Evolutionary conservation across 345 rosid genomes (phyloP).

Genomic region (Citrus medica): DNA sequence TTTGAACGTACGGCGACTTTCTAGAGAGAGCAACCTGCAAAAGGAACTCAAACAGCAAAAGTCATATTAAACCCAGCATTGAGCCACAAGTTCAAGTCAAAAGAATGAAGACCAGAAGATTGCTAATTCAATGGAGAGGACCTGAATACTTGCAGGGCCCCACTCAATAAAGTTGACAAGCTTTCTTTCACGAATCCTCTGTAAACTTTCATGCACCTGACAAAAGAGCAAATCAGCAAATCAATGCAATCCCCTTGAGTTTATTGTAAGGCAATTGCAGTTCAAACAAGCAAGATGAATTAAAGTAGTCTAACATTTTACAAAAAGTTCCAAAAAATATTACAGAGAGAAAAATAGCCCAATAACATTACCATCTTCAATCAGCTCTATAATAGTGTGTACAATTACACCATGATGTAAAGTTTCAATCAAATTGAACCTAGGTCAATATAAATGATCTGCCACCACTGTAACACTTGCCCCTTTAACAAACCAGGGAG

Average conservation of each 20-base stretch:
- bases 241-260: neutral
- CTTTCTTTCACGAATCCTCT: slow-evolving; percentile 96
- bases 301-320: neutral
- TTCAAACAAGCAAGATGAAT: neutral
- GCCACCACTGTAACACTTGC: neutral
- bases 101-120: slow-evolving; percentile 1
- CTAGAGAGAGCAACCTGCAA: slow-evolving; percentile 89
- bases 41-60: slow-evolving; percentile 12
- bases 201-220: slow-evolving; percentile 98
- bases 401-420: neutral
- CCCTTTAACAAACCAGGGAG: neutral
- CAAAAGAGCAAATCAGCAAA: slow-evolving; percentile 5
- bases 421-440: neutral
- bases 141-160: slow-evolving; percentile 99
- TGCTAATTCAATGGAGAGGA: slow-evolving; percentile 16
- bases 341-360: neutral
- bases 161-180: slow-evolving; percentile 98
- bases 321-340: neutral
- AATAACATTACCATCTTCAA: neutral
- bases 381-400: neutral
- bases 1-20: slow-evolving; percentile 96
- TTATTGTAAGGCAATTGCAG: neutral
- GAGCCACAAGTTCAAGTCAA: slow-evolving; percentile 10
- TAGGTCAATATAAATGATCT: neutral
- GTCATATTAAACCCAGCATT: slow-evolving; percentile 9